Base-by-base conservation (phyloP, 805 yeast species). In the Wickerhamiella galacta region DNA sequence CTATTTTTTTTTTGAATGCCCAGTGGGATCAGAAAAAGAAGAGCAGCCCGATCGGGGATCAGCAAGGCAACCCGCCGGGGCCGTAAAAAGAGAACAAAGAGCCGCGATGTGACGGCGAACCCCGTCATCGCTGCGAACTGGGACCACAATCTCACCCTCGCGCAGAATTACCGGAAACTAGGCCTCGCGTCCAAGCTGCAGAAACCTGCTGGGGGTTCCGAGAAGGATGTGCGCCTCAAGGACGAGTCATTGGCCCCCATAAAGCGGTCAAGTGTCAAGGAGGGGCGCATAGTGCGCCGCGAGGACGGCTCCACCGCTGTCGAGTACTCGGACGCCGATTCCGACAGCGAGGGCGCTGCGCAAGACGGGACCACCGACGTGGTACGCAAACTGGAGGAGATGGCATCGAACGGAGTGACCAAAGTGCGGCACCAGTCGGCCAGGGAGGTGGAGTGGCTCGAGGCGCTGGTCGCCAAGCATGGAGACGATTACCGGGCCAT, bases 401-500 rank as follows among this genome's bases (percentile, higher is more conserved):
- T 66, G 58, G 68, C 83, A 3, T 39, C 57, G 47, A 36, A 49
- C 42, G 41, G 53, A 1, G 41, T 60, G 7, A 64, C 56, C 23
- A 63, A 55, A 4, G 35, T 18, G 16, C 25, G 44, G 7, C 42
- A 53, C 15, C 78, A 70, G 44, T 69, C 81, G 39, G 75, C 66
- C 26, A 61, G 93, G 45, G 96, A 90, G 53, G 57, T 54, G 28
- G 76, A 66, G 21, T 82, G 94, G 93, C 53, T 80, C 26, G 56
- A 52, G 30, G 55, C 54, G 16, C 60, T 90, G 25, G 64, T 73
- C 38, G 70, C 68, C 15, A 82, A 81, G 52, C 72, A 90, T 49
- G 95, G 95, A 12, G 92, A 82, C 43, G 76, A 90, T 52, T 83
- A 73, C 51, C 75, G 67, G 30, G 79, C 74, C 46, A 90, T 90